phyloP scores from a whole-genome alignment of 768 basidiomycete genomes.

The Mycena floridula region DNA sequence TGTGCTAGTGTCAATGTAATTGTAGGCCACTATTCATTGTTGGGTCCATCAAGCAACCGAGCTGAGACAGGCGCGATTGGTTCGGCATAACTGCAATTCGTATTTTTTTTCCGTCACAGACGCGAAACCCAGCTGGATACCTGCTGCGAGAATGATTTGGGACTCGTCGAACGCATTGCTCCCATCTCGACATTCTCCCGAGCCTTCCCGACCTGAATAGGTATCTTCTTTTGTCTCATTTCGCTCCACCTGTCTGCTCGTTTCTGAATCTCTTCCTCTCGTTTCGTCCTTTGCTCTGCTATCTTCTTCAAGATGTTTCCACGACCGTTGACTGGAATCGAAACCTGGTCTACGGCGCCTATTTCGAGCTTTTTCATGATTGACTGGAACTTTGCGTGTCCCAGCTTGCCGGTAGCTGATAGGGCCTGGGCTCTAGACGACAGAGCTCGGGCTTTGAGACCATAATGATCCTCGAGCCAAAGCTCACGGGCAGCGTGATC shows the following conservation, averaged over 20 bases:
- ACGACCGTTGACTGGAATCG: not conserved
- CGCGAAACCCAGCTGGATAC: no score
- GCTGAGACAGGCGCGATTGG: no score
- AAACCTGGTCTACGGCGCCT: not conserved
- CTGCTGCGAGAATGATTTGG: no score
- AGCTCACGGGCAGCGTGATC: not conserved
- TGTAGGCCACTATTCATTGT: no score
- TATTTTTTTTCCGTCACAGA: no score
- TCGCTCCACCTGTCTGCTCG: not conserved
- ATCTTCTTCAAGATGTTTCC: slow-evolving; percentile 3
- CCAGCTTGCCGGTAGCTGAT: not conserved
- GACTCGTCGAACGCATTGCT: no score
- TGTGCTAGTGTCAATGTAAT: no score
- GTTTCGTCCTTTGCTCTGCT: slow-evolving; percentile 1
- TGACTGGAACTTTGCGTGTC: not conserved
- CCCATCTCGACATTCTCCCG: no score
- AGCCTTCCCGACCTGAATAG: no score
- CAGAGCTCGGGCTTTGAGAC: not conserved
- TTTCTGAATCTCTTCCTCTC: not conserved
- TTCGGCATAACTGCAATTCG: no score
- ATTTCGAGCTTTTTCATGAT: not conserved
- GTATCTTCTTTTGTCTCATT: no score
- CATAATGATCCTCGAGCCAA: slow-evolving; percentile 2
- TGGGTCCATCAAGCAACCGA: no score
- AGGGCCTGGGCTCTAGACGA: not conserved